These are phyloP conservation scores for Venustampulla echinocandica DNA, from an alignment of 495 filamentous ascomycete species.

Conservation along the genomic window DNA sequence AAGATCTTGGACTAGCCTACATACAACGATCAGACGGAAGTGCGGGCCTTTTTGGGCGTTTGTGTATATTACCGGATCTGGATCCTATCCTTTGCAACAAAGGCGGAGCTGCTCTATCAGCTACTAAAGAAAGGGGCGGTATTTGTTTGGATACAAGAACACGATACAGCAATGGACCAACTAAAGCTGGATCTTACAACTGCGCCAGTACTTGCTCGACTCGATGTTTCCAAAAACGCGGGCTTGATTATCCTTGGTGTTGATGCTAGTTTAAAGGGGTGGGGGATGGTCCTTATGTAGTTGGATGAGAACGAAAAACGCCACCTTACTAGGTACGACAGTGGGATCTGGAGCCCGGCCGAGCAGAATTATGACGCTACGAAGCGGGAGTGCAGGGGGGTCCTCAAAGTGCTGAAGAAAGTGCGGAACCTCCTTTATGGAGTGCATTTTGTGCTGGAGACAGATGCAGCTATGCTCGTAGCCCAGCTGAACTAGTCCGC, in stretches of 20 bases:
- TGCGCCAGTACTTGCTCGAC: neutral
- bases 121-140: neutral
- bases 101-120: neutral
- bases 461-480: neutral
- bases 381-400: conserved; percentile 4
- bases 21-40: neutral
- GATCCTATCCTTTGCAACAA: neutral
- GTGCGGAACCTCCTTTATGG: neutral
- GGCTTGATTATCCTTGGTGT: neutral
- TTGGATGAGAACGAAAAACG: conserved; percentile 1
- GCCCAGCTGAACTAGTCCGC: neutral
- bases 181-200: neutral
- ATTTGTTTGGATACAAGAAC: neutral
- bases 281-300: conserved; percentile 1
- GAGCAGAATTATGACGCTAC: conserved; percentile 2
- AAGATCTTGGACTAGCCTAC: neutral
- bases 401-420: conserved; percentile 6
- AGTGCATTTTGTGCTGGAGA: conserved; percentile 3
- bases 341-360: neutral
- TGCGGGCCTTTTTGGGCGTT: neutral
- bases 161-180: neutral
- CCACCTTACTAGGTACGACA: neutral
- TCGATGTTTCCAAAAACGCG: neutral
- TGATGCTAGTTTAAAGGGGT: neutral
- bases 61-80: conserved; percentile 7